Evolutionary conservation across 148 eudicot species (phyloP).

Genomic region (Persicaria tinctoria): DNA sequence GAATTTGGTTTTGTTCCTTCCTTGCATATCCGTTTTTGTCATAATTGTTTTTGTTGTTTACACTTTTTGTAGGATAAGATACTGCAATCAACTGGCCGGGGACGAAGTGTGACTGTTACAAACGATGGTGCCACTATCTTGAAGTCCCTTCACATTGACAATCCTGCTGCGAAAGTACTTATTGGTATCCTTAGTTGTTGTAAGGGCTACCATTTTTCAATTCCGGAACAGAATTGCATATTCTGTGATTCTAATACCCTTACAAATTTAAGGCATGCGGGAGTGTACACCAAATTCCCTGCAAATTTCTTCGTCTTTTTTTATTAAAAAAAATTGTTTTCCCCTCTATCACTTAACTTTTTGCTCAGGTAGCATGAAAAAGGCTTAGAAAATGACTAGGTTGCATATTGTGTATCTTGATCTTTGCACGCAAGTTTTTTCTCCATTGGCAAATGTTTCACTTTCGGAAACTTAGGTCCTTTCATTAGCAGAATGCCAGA

Average conservation of each 20-base stretch:
- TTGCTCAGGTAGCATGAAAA: background rate
- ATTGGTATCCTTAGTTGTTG: slow-evolving; percentile 61
- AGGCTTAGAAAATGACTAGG: background rate
- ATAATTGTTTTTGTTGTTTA: background rate
- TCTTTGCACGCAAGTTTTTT: background rate
- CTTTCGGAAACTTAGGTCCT: background rate
- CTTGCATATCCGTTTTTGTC: background rate
- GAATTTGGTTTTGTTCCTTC: background rate
- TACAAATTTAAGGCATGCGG: background rate
- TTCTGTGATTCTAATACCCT: background rate
- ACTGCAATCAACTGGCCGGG: slow-evolving; percentile 93
- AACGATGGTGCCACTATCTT: slow-evolving; percentile 97
- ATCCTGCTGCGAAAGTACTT: slow-evolving; percentile 98
- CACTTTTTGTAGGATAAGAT: slow-evolving; percentile 68
- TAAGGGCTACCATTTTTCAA: background rate
- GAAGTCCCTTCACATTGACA: slow-evolving; percentile 94
- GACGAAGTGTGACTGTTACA: slow-evolving; percentile 82
- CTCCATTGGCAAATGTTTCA: background rate
- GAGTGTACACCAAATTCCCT: background rate
- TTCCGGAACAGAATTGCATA: background rate
- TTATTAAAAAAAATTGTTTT: too few species aligned
- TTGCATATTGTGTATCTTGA: background rate
- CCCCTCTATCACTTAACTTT: background rate
- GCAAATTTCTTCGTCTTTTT: too few species aligned
- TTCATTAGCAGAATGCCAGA: background rate